phyloP scores from a whole-genome alignment of 495 filamentous ascomycete species.

The Aspergillus saccharolyticus region DNA sequence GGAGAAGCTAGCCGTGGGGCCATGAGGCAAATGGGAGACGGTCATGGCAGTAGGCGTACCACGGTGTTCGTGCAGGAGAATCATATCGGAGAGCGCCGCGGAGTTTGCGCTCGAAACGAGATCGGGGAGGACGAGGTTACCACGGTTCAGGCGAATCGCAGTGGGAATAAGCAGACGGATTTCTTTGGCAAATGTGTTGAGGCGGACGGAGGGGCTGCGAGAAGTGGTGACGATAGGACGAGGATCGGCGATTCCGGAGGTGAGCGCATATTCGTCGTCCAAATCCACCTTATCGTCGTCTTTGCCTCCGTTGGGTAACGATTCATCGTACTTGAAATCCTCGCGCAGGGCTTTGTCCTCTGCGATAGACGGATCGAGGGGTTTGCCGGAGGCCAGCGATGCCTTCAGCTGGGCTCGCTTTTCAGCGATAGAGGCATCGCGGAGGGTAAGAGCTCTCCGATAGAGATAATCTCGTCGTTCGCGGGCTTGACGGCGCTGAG shows the following conservation, averaged over 20 bases:
- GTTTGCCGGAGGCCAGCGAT: slow-evolving; percentile 78
- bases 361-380: slow-evolving; percentile 79
- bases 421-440: slow-evolving; percentile 86
- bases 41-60: slow-evolving; percentile 90
- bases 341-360: slow-evolving; percentile 80
- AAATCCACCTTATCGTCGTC: slow-evolving; percentile 54
- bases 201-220: slow-evolving; percentile 76
- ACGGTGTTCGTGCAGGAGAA: slow-evolving; percentile 90
- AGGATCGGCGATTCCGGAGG: slow-evolving; percentile 80
- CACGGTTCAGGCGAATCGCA: slow-evolving; percentile 83
- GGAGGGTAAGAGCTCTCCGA: slow-evolving; percentile 70
- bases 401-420: slow-evolving; percentile 82
- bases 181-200: slow-evolving; percentile 92
- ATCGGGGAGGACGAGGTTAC: slow-evolving; percentile 80
- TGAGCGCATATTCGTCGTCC: slow-evolving; percentile 92
- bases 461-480: slow-evolving; percentile 94
- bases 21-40: slow-evolving; percentile 86
- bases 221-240: slow-evolving; percentile 90
- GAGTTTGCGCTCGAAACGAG: slow-evolving; percentile 75
- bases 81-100: slow-evolving; percentile 73
- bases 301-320: slow-evolving; percentile 56
- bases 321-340: slow-evolving; percentile 93
- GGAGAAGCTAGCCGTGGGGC: slow-evolving; percentile 85
- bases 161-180: slow-evolving; percentile 88
- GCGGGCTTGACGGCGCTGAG: slow-evolving; percentile 65